These are phyloP conservation scores for Dryas drummondii DNA, from an alignment of 306 rosid species.

Conservation along the genomic window DNA sequence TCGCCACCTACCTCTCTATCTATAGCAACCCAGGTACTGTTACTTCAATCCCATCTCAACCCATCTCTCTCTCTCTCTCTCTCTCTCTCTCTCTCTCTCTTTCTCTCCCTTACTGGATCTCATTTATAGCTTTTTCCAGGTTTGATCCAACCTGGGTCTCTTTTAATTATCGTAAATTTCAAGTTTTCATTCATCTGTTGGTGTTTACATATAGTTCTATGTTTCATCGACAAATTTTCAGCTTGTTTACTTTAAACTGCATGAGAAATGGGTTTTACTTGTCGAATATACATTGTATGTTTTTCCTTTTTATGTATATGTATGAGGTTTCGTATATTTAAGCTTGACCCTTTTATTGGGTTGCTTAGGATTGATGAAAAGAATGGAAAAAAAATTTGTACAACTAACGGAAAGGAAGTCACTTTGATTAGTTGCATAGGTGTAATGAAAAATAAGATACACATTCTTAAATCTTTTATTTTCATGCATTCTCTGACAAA, in stretches of 20 bases:
- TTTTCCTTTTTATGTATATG: not conserved
- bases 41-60: not conserved
- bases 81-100: not conserved
- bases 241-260: not conserved
- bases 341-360: not conserved
- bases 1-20: not conserved
- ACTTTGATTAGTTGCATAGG: not conserved
- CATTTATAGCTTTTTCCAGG: slow-evolving; percentile 31
- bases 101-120: slow-evolving; percentile 29
- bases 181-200: not conserved
- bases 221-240: not conserved
- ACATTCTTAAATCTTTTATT: not conserved
- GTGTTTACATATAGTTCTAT: not conserved
- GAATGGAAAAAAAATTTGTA: not conserved
- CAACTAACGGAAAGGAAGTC: not conserved
- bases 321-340: not conserved
- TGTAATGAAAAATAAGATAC: not conserved
- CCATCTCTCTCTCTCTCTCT: not conserved
- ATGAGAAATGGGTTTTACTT: not conserved
- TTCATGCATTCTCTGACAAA: not conserved
- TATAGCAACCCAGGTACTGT: slow-evolving; percentile 1
- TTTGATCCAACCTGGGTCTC: slow-evolving; percentile 31
- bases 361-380: slow-evolving; percentile 7
- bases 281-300: not conserved
- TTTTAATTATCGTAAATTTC: slow-evolving; percentile 11